Evolutionary conservation across 306 rosid species (phyloP).

Genomic region (Crataegus laevigata): DNA sequence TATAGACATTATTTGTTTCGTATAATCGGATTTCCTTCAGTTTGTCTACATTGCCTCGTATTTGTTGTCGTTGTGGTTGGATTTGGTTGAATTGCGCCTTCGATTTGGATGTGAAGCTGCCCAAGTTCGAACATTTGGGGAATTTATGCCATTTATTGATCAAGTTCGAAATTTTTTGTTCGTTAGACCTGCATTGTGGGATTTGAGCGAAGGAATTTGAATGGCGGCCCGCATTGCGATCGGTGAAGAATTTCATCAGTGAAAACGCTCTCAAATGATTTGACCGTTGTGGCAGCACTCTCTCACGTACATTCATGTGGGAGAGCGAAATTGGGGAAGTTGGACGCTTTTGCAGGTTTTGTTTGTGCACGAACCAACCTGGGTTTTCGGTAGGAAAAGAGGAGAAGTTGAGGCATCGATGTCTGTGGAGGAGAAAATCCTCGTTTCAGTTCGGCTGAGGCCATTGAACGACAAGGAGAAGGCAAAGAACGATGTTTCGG

Average conservation of each 20-base stretch:
- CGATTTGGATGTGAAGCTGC: background rate
- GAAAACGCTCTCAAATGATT: background rate
- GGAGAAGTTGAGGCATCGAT: background rate
- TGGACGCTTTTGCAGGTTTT: background rate
- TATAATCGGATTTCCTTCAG: too few species aligned
- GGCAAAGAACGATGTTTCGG: constrained; percentile 35
- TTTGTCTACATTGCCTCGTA: background rate
- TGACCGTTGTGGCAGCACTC: background rate
- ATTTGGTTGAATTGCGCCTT: background rate
- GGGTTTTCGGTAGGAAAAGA: background rate
- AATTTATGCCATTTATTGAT: too few species aligned
- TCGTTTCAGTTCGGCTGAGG: constrained; percentile 71
- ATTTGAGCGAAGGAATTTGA: background rate
- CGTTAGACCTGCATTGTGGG: background rate
- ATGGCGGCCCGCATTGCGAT: background rate
- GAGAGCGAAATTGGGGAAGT: background rate
- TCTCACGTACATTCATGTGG: background rate
- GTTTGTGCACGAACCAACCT: background rate
- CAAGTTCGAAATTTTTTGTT: background rate
- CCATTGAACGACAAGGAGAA: constrained; percentile 66
- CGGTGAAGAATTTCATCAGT: background rate
- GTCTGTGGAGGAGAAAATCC: constrained; percentile 35
- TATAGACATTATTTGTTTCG: too few species aligned
- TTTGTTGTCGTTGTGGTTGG: background rate
- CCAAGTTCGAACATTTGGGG: background rate